Evolutionary conservation across 2,329 filamentous ascomycete genomes (phyloP), one percentile per base, ranked within the genome.

Genomic region (Nothophaeocryptopus gaeumannii): DNA sequence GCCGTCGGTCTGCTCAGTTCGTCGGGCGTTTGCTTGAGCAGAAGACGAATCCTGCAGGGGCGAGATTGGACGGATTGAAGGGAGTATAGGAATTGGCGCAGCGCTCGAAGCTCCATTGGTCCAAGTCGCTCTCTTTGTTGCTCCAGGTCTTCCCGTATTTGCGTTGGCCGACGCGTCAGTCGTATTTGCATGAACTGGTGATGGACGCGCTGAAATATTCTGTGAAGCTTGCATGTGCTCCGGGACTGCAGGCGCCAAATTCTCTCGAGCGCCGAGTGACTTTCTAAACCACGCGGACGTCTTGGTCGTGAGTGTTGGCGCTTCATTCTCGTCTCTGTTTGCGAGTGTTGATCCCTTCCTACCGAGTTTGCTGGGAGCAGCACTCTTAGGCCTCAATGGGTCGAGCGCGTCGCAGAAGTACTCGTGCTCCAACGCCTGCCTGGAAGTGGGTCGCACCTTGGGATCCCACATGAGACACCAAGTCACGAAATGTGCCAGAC

Each of bases 401-500:
- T 99, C 93, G 43, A 95, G 83, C 1, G 93, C 93, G 72, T 97
- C 93, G 31, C 79, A 71, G 63, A 99, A 99, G 71, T 95, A 99
- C 60, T 96, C 92, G 69, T 99, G 93, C 34, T 88, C 87, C 58
- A 99, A 74, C n/a, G 93, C 92, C 70, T 99, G 91, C 0, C 86
- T 84, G 2, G 92, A 96, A 3, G 91, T 97, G 38, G 93, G 93
- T 53, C 93, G 82, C 64, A 77, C 84, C 74, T 91, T 95, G 9
- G 93, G 93, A 70, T 99, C 93, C 93, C 93, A 99, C 88, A 97
- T 93, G 59, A 99, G 73, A 71, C 93, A 99, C 90, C 90, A 96
- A 12, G 93, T 99, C 51, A 99, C 93, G 65, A 99, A 97, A 51
- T 95, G 83, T 63, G 86, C 87, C 47, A 99, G 78, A 14, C 89